Conservation (phyloP, 1,139 yeast genomes). For the Yamadazyma conglobata region DNA sequence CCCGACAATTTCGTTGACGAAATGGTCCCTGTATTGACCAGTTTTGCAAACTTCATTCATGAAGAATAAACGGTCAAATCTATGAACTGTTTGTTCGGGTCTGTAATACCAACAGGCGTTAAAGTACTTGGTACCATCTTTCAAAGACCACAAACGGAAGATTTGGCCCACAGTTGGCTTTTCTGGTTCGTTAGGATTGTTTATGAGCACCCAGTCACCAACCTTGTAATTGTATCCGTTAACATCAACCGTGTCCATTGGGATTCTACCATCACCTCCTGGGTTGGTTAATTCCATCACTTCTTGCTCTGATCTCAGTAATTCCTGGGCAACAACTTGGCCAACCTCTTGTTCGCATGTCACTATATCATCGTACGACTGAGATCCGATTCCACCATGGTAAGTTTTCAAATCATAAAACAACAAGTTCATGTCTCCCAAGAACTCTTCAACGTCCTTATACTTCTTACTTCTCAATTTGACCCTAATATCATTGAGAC, state of each 20-base stretch:
- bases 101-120: slow-evolving; percentile 98
- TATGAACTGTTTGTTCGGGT: slow-evolving; percentile 96
- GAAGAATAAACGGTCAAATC: slow-evolving; percentile 82
- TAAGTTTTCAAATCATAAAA: slow-evolving; percentile 70
- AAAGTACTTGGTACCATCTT: slow-evolving; percentile 82
- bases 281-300: slow-evolving; percentile 66
- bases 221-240: slow-evolving; percentile 73
- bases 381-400: slow-evolving; percentile 53
- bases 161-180: slow-evolving; percentile 94
- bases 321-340: slow-evolving; percentile 61
- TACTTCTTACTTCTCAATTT: slow-evolving; percentile 86
- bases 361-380: slow-evolving; percentile 57
- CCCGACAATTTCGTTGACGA: slow-evolving; percentile 82
- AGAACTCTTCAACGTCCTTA: slow-evolving; percentile 67
- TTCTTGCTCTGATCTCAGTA: slow-evolving; percentile 78
- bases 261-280: slow-evolving; percentile 59
- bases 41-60: slow-evolving; percentile 95
- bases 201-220: slow-evolving; percentile 93
- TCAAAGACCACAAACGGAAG: slow-evolving; percentile 85
- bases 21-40: slow-evolving; percentile 94
- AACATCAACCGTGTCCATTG: slow-evolving; percentile 70
- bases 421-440: slow-evolving; percentile 73
- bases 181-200: slow-evolving; percentile 80
- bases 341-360: slow-evolving; percentile 61
- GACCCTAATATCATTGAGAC: slow-evolving; percentile 76